Conservation (phyloP, 352 stramenopile genomes). For the Phytophthora citrophthora region DNA sequence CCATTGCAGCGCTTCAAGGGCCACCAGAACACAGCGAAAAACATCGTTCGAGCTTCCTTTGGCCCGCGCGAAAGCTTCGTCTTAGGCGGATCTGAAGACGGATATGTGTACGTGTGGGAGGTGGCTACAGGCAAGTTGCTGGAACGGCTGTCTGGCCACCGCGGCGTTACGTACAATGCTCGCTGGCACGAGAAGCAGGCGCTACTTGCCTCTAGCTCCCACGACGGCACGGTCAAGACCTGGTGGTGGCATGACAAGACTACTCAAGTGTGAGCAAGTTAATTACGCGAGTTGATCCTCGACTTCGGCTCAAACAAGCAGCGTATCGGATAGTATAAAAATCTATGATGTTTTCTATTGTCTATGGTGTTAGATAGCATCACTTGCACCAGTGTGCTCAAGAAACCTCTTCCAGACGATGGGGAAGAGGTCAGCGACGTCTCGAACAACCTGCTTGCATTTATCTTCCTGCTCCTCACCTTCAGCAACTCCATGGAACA, state of each 20-base stretch:
- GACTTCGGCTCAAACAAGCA: conserved; percentile 7
- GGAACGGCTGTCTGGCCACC: conserved; percentile 78
- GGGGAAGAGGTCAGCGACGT: conserved; percentile 72
- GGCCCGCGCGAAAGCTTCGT: conserved; percentile 86
- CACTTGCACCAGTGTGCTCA: conserved; percentile 44
- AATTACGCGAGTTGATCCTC: conserved; percentile 7
- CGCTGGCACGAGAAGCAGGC: conserved; percentile 89
- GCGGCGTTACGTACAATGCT: conserved; percentile 85
- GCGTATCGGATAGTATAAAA: conserved; percentile 16
- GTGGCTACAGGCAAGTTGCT: conserved; percentile 86
- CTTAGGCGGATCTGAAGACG: conserved; percentile 87
- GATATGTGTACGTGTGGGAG: conserved; percentile 89
- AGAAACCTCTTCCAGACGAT: conserved; percentile 80
- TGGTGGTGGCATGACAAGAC: conserved; percentile 89
- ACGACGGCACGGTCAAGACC: conserved; percentile 90
- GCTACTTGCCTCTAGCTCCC: conserved; percentile 83
- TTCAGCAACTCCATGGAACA: conserved; percentile 26
- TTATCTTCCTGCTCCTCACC: conserved; percentile 41
- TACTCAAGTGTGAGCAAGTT: conserved; percentile 15
- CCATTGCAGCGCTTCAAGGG: conserved; percentile 89
- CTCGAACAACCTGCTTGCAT: conserved; percentile 27
- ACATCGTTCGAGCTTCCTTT: conserved; percentile 87
- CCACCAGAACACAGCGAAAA: conserved; percentile 91
- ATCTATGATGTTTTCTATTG: conserved; percentile 36
- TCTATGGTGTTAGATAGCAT: conserved; percentile 41